Conservation (phyloP, 1,284 basidiomycete genomes). For the Anthracocystis walkeri region DNA sequence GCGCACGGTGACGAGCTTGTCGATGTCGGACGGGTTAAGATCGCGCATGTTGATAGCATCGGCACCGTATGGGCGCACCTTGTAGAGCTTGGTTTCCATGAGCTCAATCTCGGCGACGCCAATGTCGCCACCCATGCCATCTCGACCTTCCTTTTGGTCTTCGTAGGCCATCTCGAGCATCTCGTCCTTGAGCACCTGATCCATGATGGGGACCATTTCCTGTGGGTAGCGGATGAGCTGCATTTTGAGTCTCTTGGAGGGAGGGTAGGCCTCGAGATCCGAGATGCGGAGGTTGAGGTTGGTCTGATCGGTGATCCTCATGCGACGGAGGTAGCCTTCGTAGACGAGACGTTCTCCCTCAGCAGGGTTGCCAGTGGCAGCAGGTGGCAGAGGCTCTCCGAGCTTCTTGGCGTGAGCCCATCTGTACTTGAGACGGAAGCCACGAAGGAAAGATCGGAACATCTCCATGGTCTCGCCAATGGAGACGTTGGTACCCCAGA, state of each 20-base stretch:
- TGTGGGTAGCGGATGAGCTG: constrained; percentile 88
- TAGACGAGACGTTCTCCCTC: constrained; percentile 74
- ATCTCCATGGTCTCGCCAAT: constrained; percentile 88
- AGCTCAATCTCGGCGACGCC: constrained; percentile 71
- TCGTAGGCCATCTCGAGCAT: constrained; percentile 72
- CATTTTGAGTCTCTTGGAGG: constrained; percentile 78
- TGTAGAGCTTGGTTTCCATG: constrained; percentile 77
- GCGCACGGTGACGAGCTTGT: constrained; percentile 88
- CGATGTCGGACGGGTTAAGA: constrained; percentile 67
- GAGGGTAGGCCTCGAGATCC: constrained; percentile 89
- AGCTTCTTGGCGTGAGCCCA: constrained; percentile 79
- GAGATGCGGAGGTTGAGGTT: constrained; percentile 90
- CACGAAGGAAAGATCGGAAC: constrained; percentile 87
- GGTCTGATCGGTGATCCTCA: constrained; percentile 86
- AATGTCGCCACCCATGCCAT: constrained; percentile 78
- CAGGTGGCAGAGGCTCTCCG: constrained; percentile 71
- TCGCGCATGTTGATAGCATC: constrained; percentile 72
- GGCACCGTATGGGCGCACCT: constrained; percentile 89
- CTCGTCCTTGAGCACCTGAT: constrained; percentile 88
- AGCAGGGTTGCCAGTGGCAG: constrained; percentile 43
- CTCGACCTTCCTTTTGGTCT: constrained; percentile 77
- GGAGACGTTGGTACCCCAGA: constrained; percentile 97
- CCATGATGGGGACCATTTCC: constrained; percentile 95
- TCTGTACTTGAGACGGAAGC: constrained; percentile 94
- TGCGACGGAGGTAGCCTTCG: constrained; percentile 83